Evolutionary conservation across 208 protist genomes (phyloP).

Genomic region (Trypanosoma rangeli): DNA sequence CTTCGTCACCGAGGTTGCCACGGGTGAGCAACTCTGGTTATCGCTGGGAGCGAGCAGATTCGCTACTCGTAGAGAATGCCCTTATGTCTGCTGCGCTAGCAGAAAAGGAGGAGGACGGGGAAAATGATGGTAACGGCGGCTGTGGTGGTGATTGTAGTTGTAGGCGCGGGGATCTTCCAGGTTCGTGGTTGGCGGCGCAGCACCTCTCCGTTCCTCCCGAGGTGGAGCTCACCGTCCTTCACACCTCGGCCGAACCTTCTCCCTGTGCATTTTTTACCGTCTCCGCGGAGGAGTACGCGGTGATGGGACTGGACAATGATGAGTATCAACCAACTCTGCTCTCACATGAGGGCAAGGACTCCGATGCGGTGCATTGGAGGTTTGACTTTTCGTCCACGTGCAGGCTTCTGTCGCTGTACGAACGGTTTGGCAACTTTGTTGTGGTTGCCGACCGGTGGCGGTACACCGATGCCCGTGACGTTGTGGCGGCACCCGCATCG

Average conservation of each 20-base stretch:
- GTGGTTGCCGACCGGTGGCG: constrained; percentile 60
- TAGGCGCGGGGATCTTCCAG: not conserved
- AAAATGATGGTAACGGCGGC: not conserved
- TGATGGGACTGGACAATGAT: constrained; percentile 18
- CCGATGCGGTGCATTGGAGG: not conserved
- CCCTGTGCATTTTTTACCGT: constrained; percentile 48
- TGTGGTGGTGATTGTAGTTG: not conserved
- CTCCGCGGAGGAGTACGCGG: constrained; percentile 46
- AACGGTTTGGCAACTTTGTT: constrained; percentile 59
- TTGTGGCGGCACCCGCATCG: not conserved
- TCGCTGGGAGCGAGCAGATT: constrained; percentile 23
- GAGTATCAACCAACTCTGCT: constrained; percentile 16
- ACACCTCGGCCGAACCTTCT: not conserved
- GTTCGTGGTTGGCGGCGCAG: constrained; percentile 8
- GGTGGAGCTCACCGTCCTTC: constrained; percentile 10
- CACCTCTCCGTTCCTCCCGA: constrained; percentile 12
- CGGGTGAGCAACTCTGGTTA: constrained; percentile 5
- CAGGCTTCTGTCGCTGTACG: constrained; percentile 53
- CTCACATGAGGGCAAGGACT: not conserved
- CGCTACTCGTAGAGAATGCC: constrained; percentile 18
- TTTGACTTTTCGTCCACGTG: constrained; percentile 36
- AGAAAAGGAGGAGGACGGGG: not conserved
- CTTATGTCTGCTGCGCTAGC: constrained; percentile 2
- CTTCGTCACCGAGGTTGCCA: not conserved
- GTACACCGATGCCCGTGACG: constrained; percentile 5